Evolutionary conservation across 352 stramenopile genomes (phyloP), one percentile per base, ranked within the genome.

Genomic region (Pythium angustatum): DNA sequence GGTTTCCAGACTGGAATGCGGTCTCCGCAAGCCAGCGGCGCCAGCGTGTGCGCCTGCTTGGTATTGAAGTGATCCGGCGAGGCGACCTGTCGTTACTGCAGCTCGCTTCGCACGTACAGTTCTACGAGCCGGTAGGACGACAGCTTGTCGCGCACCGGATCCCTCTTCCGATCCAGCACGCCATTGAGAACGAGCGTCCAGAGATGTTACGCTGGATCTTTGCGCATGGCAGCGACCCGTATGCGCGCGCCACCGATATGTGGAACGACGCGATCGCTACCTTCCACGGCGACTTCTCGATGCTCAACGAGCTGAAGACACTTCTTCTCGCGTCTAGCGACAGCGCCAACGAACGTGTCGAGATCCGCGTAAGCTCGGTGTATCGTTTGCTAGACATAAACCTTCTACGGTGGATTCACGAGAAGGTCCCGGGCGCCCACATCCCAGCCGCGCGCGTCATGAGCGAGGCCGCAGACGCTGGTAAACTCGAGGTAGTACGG

Each of bases 181-280:
- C 58, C 4, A 53, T 66, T 15, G 34, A 44, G 28, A 58, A 43
- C 49, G 49, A 59, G 6, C 28, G 58, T 2, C 28, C 38, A 6
- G 58, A 58, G 12, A 66, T 66, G 58, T 19, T 66, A 41, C 40
- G 38, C 34, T 66, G 48, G 34, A 59, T 66, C 17, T 50, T 34
- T 21, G 38, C 45, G 26, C 19, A 66, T 12, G n/a, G 28, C 14
- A 14, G 15, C 21, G 58, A 66, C 28, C 58, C 58, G 27, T n/a
- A 40, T 15, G 21, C 28, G 7, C 36, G 48, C 7, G 3, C 19
- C 2, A 17, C 2, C 12, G 58, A 53, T 12, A 41, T 67, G 33
- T 67, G 51, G 50, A 61, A 48, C 30, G 41, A 56, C 19, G 60
- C 60, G 6, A 38, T 67, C 33, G 27, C 43, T 12, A 26, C 31